These are phyloP conservation scores for Alternaria brassicae DNA, from an alignment of 2,329 filamentous ascomycete genomes.

Conservation along the genomic window DNA sequence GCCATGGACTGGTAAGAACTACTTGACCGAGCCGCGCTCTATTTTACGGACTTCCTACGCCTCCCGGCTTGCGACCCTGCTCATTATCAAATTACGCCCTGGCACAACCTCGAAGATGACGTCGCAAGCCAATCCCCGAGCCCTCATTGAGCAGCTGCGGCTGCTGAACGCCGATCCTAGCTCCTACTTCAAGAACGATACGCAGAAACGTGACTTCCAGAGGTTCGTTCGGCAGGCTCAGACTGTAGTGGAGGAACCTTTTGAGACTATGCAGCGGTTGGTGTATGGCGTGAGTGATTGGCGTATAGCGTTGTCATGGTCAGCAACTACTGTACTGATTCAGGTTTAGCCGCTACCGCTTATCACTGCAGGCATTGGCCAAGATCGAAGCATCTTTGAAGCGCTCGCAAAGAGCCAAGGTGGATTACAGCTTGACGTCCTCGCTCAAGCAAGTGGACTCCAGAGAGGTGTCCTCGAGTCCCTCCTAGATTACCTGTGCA, in stretches of 20 bases:
- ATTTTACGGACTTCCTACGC: not conserved
- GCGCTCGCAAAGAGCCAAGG: not conserved
- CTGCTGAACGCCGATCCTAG: not conserved
- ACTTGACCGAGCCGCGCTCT: not conserved
- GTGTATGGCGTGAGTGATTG: not conserved
- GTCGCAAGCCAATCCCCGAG: not conserved
- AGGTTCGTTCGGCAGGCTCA: not conserved
- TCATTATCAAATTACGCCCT: not conserved
- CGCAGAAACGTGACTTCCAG: not conserved
- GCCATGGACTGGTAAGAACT: not conserved
- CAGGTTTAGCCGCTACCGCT: not conserved
- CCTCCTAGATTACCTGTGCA: not conserved
- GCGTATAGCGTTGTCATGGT: not conserved
- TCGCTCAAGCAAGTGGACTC: not conserved
- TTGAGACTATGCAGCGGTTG: not conserved
- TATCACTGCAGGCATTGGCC: not conserved
- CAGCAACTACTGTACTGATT: not conserved
- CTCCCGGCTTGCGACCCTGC: not conserved
- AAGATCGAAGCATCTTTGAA: not conserved
- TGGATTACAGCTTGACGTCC: not conserved
- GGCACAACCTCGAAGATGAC: not conserved
- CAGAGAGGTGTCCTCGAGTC: not conserved
- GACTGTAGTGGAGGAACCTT: not conserved
- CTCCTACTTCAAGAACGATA: not conserved
- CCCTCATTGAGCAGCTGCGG: not conserved